Base-by-base conservation (phyloP, 2,329 filamentous ascomycete species). In the Metarhizium rileyi region DNA sequence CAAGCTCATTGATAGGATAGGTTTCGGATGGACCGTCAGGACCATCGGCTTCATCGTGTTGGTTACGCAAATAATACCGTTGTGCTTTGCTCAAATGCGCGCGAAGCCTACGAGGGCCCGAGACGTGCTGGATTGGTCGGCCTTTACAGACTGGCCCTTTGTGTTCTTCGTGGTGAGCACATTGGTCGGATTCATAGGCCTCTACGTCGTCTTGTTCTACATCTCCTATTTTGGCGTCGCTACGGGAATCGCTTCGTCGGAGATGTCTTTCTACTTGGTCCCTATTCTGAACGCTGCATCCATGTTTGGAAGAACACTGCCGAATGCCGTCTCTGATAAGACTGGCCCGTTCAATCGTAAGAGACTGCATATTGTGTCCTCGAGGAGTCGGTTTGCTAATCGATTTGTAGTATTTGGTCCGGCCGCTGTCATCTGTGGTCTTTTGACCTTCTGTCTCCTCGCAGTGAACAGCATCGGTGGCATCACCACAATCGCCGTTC, bases 231-330 rank as follows among this genome's bases (percentile, higher is more conserved):
- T 66, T 49, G 58, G 63, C 2, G 42, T 61, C 25, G 52, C 61
- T 1, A 58, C 56, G 2, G 57, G 60, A 10, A 59, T 64, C 28
- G 30, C 78, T 7, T 66, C 70, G 23, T 66, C 64, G 1, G 51
- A 59, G 48, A 50, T 72, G 51, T 61, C 63, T 0, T 71, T 71
- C 55, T 72, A 74, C 55, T 57, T 72, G 5, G 63, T 69, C 1
- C 61, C 74, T 4, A 69, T 76, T 46, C 64, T 75, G 44, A 76
- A 75, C 55, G 73, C 68, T 3, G 66, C 0, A 73, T 71, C 0
- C 75, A 84, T 42, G 38, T 42, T 42, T 42, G 38, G 38, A 20
- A 25, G 38, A 25, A 42, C 20, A 3, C 22, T 42, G 38, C 38
- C 38, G 4, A 42, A 42, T 7, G 38, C 38, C 22, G 22, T 42